Base-by-base conservation (phyloP, 78 protist species). In the Carpediemonas membranifera region DNA sequence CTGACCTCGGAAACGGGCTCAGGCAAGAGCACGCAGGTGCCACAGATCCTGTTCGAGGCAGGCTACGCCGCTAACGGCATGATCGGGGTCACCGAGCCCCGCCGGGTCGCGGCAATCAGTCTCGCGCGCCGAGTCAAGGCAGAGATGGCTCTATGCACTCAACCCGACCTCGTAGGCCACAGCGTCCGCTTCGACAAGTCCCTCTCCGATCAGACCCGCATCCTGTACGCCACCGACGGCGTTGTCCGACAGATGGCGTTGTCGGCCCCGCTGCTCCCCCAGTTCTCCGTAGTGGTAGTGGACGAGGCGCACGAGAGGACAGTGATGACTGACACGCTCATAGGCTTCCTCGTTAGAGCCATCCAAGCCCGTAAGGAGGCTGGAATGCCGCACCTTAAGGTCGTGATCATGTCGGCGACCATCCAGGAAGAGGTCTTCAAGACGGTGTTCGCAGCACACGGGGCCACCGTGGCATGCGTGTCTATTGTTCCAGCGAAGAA, bases 11-110 rank as follows among this genome's bases (percentile, higher is more conserved):
- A 71, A 55, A 92, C 96, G 21, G 96, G 96, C 7, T 30, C 54
- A 27, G 94, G 94, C 31, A 87, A 87, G 72, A 84, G 89, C 18
- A 89, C 92, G 50, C 83, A 85, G 71, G 68, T 89, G 13, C 94
- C 95, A 25, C 96, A 92, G 73, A 82, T 90, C 65, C 59, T 92
- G 37, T 80, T 70, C 71, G 93, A 92, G 51, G 86, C 82, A 0
- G 97, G 96, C 33, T 92, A 70, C 64, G 71, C 85, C 61, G 44
- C 77, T 15, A 85, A 87, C 1, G 77, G 75, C 11, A 62, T 82
- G 11, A 44, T 50, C 15, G 83, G 71, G 9, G 61, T 70, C 68
- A 73, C 89, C 30, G 86, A 84, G 76, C 89, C 89, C n/a, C 73
- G 89, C 19, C 76, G 89, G 3, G 86, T 84, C 31, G 89, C 89